Evolutionary conservation across 495 filamentous ascomycete species (phyloP).

Genomic region (Darksidea phi): DNA sequence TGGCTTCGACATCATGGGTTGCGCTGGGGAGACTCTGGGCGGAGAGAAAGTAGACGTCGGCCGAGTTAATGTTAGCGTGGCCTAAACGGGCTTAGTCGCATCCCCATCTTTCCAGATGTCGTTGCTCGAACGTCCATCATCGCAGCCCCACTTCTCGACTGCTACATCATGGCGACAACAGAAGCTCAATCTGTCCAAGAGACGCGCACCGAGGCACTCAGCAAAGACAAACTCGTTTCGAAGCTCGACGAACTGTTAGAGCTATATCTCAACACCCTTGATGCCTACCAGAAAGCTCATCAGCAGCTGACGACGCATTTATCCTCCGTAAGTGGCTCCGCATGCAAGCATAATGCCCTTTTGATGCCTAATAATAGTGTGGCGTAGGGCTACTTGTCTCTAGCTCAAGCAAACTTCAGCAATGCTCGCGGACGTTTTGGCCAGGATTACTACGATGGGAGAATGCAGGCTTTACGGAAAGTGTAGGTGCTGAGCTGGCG

Average conservation of each 20-base stretch:
- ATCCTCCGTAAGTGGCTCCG: conserved; percentile 49
- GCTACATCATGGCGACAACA: conserved; percentile 19
- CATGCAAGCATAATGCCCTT: neutral
- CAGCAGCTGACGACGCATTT: conserved; percentile 54
- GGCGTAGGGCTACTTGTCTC: conserved; percentile 42
- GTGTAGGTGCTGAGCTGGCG: conserved; percentile 32
- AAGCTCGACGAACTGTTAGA: conserved; percentile 64
- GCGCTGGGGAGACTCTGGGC: neutral
- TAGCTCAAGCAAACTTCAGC: conserved; percentile 50
- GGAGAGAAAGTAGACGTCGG: conserved; percentile 4
- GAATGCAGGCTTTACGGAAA: conserved; percentile 44
- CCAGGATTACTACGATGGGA: conserved; percentile 48
- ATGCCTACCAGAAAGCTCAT: conserved; percentile 66
- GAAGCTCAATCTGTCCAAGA: neutral
- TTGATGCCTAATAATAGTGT: conserved; percentile 3
- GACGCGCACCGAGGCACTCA: neutral
- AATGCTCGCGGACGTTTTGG: conserved; percentile 42
- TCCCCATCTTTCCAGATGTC: neutral
- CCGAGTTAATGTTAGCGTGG: conserved; percentile 4
- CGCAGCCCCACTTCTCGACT: neutral
- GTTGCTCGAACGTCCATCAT: neutral
- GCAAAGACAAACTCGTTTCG: conserved; percentile 13
- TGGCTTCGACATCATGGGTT: conserved; percentile 27
- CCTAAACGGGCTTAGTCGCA: conserved; percentile 10
- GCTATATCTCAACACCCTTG: conserved; percentile 66